Percentiles rank a stretch among this genome's conserved stretches.
Conservation (phyloP, 176 grass and related monocot genomes). For the Carex parvula region DNA sequence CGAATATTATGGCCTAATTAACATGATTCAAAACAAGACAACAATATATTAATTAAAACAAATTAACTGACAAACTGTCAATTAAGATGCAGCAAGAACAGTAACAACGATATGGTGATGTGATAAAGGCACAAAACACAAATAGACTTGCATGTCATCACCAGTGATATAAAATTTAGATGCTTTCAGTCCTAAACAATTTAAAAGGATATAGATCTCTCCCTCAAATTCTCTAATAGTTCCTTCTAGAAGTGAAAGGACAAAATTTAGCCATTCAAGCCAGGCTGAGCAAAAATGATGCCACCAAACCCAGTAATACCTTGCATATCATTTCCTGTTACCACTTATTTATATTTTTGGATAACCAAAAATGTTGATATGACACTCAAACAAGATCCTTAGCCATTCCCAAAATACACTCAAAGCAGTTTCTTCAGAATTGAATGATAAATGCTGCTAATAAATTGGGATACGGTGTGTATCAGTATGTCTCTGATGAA, state of each 20-base stretch:
- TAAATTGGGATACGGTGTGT: background rate
- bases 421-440: background rate
- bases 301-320: background rate
- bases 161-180: background rate
- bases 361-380: background rate
- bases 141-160: background rate
- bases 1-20: constrained; percentile 7
- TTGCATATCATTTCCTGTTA: background rate
- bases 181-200: background rate
- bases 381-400: background rate
- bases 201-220: background rate
- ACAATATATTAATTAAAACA: background rate
- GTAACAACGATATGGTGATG: background rate
- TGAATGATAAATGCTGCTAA: background rate
- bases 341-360: background rate
- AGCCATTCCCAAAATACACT: too few relatives aligned
- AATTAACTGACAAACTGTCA: background rate
- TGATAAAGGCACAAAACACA: background rate
- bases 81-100: background rate
- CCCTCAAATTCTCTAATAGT: background rate
- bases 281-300: background rate
- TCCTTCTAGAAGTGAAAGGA: background rate
- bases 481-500: background rate
- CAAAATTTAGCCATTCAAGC: background rate
- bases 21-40: background rate